phyloP scores from a whole-genome alignment of 371 early-diverging fungal species.

The Mortierella sp. region DNA sequence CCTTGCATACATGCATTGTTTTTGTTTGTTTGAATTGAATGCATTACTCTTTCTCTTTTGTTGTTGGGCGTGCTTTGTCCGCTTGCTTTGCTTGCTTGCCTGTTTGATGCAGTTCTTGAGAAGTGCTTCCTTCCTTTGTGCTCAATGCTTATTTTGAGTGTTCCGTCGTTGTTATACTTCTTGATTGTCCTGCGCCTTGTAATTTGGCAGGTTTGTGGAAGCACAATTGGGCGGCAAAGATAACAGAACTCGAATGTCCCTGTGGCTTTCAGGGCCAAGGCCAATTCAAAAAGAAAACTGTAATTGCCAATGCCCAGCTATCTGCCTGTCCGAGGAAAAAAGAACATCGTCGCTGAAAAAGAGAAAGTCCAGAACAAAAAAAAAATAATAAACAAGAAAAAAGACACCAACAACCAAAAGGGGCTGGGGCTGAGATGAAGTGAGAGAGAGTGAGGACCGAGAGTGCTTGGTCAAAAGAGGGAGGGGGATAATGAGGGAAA shows the following conservation, averaged over 20 bases:
- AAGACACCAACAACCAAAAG: slow-evolving; percentile 1
- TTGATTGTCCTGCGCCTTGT: too few relatives aligned
- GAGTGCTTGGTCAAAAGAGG: background rate
- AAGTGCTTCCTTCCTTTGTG: background rate
- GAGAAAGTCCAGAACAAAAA: background rate
- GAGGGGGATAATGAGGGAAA: background rate
- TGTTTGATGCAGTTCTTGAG: background rate
- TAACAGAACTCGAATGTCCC: too few relatives aligned
- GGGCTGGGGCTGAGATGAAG: background rate
- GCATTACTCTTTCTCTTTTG: background rate
- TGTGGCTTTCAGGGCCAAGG: too few relatives aligned
- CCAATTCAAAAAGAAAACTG: background rate
- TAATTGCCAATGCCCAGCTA: background rate
- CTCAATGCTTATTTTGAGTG: background rate
- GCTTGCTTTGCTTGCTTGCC: background rate
- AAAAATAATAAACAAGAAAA: background rate
- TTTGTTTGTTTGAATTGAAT: background rate
- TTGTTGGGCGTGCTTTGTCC: background rate
- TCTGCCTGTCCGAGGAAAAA: background rate
- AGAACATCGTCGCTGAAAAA: background rate
- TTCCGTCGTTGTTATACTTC: too few relatives aligned
- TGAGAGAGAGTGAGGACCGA: background rate
- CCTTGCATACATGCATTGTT: background rate
- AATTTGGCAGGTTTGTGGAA: too few relatives aligned
- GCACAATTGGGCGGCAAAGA: too few relatives aligned